Conservation (phyloP, 345 rosid genomes). For the Eucalyptus cloeziana region DNA sequence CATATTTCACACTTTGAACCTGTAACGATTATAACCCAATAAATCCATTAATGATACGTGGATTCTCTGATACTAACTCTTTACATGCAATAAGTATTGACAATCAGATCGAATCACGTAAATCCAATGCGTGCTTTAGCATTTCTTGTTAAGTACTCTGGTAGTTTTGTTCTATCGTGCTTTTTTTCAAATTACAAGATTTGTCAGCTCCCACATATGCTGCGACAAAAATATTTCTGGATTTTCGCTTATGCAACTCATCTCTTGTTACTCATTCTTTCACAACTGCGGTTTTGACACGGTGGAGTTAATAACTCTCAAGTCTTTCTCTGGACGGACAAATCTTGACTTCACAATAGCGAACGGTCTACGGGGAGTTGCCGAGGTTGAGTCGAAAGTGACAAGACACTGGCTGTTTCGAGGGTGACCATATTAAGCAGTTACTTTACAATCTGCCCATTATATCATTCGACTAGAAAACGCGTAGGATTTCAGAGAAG, state of each 20-base stretch:
- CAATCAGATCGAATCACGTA: accelerated
- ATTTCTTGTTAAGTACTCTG: accelerated
- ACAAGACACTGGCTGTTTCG: neutral
- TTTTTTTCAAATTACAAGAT: too few relatives aligned
- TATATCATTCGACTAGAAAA: too few relatives aligned
- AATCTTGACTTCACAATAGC: neutral
- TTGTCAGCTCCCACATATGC: too few relatives aligned
- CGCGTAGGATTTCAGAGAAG: too few relatives aligned
- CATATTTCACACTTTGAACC: too few relatives aligned
- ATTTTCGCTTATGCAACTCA: accelerated
- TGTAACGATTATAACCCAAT: too few relatives aligned
- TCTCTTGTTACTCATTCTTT: neutral
- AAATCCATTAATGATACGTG: neutral
- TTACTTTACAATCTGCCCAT: too few relatives aligned
- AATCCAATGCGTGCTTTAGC: accelerated
- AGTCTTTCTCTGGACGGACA: neutral
- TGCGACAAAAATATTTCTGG: too few relatives aligned
- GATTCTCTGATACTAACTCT: too few relatives aligned
- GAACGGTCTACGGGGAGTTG: neutral
- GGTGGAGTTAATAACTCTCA: neutral
- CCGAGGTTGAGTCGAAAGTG: neutral
- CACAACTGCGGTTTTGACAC: neutral
- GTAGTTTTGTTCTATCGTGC: too few relatives aligned
- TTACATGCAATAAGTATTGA: too few relatives aligned
- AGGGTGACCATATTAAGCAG: too few relatives aligned